phyloP scores from a whole-genome alignment of 768 basidiomycete genomes.

The Hydnum rufescens region DNA sequence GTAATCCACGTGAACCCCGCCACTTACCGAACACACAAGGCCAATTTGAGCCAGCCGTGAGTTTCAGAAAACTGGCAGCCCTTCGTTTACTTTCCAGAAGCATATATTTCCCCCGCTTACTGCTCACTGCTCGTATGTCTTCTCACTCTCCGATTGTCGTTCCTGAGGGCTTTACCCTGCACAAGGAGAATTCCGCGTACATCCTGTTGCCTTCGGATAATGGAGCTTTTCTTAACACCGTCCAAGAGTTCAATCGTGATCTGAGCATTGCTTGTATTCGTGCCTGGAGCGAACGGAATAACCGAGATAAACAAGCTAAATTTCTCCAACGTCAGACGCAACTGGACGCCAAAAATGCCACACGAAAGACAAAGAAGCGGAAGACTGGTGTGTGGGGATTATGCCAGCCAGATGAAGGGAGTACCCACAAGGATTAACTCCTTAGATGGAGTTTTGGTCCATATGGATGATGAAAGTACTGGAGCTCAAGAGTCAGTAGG shows the following conservation, averaged over 20 bases:
- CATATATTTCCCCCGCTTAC: too few relatives aligned
- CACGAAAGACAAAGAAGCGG: slow-evolving; percentile 18
- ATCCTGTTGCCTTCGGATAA: slow-evolving; percentile 58
- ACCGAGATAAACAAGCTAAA: slow-evolving; percentile 38
- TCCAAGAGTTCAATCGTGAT: slow-evolving; percentile 97
- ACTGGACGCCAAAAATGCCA: slow-evolving; percentile 12
- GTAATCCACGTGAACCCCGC: not conserved
- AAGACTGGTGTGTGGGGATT: slow-evolving; percentile 5
- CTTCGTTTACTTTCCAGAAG: too few relatives aligned
- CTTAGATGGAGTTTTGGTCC: too few relatives aligned
- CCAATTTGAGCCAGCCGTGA: too few relatives aligned
- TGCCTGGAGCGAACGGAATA: slow-evolving; percentile 62
- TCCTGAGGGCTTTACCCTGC: slow-evolving; percentile 57
- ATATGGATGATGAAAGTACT: too few relatives aligned
- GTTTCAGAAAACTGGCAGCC: too few relatives aligned
- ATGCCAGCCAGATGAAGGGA: too few relatives aligned
- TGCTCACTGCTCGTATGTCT: not conserved
- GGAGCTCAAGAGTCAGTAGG: too few relatives aligned
- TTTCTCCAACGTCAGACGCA: slow-evolving; percentile 39
- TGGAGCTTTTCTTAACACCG: slow-evolving; percentile 87
- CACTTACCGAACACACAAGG: too few relatives aligned
- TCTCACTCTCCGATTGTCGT: slow-evolving; percentile 16
- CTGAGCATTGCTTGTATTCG: slow-evolving; percentile 77
- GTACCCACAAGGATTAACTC: too few relatives aligned
- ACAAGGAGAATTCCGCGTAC: slow-evolving; percentile 63